phyloP scores from a whole-genome alignment of 805 yeast species.

The Cyberlindnera galapagoensis region DNA sequence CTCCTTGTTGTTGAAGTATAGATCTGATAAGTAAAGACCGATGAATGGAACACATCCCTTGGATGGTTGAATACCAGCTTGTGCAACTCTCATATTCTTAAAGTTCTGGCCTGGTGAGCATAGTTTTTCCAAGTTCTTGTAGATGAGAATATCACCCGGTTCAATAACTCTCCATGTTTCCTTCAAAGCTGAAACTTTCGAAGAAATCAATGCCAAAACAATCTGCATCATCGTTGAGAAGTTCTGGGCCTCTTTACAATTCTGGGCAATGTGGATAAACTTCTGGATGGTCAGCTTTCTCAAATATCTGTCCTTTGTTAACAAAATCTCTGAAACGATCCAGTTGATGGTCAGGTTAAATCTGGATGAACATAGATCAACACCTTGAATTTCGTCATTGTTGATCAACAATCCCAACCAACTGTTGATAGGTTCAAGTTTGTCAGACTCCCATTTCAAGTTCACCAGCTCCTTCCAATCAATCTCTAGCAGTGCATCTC shows the following conservation, averaged over 20 bases:
- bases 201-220: conserved; percentile 70
- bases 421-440: conserved; percentile 62
- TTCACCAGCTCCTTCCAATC: conserved; percentile 91
- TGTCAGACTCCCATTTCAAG: conserved; percentile 57
- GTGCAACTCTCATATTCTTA: conserved; percentile 53
- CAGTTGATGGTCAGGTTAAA: conserved; percentile 88
- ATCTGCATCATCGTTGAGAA: conserved; percentile 86
- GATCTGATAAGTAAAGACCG: conserved; percentile 78
- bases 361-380: conserved; percentile 74
- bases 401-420: conserved; percentile 76
- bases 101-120: conserved; percentile 76
- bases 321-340: conserved; percentile 81
- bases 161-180: conserved; percentile 72
- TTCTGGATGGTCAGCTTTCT: conserved; percentile 71
- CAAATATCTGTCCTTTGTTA: conserved; percentile 55
- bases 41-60: conserved; percentile 87
- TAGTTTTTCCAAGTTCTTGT: conserved; percentile 62
- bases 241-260: conserved; percentile 68
- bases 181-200: conserved; percentile 48
- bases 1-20: conserved; percentile 63
- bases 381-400: conserved; percentile 55
- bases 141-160: conserved; percentile 62
- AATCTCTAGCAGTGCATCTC: conserved; percentile 73
- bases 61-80: conserved; percentile 53
- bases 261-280: conserved; percentile 79